Evolutionary conservation across 106 monocot genomes (phyloP), one percentile per base, ranked within the genome.

Genomic region (Allium cepa): DNA sequence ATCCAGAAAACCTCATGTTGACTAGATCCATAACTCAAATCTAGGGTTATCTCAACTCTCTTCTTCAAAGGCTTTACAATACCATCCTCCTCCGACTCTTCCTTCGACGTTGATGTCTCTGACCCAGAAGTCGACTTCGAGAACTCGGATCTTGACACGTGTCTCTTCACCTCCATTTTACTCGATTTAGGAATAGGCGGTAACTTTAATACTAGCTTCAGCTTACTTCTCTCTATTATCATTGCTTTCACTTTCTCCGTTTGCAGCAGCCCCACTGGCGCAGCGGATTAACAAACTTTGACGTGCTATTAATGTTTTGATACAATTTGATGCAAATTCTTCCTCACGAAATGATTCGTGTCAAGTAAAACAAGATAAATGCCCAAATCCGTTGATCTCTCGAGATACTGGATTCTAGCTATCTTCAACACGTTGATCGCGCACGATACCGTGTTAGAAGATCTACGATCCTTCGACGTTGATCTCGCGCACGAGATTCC

Each of bases 161-260:
- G 67, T 47, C 47, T 47, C 49, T 18, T 7, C 14, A 13, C 53
- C 53, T 18, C 66, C 50, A 28, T 36, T 36, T 17, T 61, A n/a
- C 63, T 45, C 8, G 63, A 63, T 63, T 47, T 63, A 27, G 66
- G 59, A 10, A 26, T 13, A 14, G 17, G 49, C 50, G 71, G 77
- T 14, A 78, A 60, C 61, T 78, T 78, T 5, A 78, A 15, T 2
- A 78, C 78, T 11, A 73, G 73, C 64, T 73, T 73, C 17, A 78
- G 67, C 78, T 78, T 78, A 60, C 67, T 78, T 49, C 60, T 53
- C 5, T 18, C 68, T n/a, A 18, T n/a, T 14, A 45, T 50, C 61
- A 59, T 7, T 53, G 45, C 18, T 73, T 63, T 17, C 60, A 22
- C 27, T 70, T 68, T 18, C 68, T 67, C 14, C 60, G 67, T 1